Evolutionary conservation across 805 yeast species (phyloP), one percentile per base, ranked within the genome.

Genomic region (Candida nemodendra): DNA sequence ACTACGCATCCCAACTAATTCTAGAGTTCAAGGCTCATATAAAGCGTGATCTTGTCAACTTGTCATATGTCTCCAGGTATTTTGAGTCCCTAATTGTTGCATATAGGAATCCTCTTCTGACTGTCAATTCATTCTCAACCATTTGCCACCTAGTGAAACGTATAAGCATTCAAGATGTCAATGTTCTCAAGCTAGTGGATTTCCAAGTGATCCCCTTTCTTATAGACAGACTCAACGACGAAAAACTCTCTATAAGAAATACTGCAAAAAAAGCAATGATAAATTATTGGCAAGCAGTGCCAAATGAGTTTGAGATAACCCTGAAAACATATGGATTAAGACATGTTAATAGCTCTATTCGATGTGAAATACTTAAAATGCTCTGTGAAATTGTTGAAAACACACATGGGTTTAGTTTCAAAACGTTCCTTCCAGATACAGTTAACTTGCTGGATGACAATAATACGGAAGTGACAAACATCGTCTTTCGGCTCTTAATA

Each of bases 111-210:
- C 47, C 57, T 3, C 68, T 67, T 32, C 37, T 59, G 23, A 55
- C 66, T 9, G 64, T 77, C 14, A 66, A 67, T 42, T 67, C 77
- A 2, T 77, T 78, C 49, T 69, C 76, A 19, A 68, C 77, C 0
- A 53, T 76, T 4, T 76, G 79, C 33, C 82, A 79, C 49, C 56
- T 78, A 36, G 70, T 79, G 21, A 78, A 77, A 41, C 59, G 84
- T 15, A 74, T 79, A 5, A 71, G 78, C 32, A 72, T 76, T 57
- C 84, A 79, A 56, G 81, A 78, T 46, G 58, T 66, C 2, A 51
- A 56, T 8, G 63, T 71, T 0, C 59, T 79, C 29, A 62, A 61
- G 41, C 54, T 59, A 2, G 71, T 72, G 26, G 65, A 73, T 27
- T 65, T 62, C 37, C 56, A 65, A 17, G 71, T 76, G 3, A 53